Percentiles rank a stretch among this genome's conserved stretches.
Evolutionary conservation across 2,329 filamentous ascomycete species (phyloP).

Genomic region (Spiromastix sp.): DNA sequence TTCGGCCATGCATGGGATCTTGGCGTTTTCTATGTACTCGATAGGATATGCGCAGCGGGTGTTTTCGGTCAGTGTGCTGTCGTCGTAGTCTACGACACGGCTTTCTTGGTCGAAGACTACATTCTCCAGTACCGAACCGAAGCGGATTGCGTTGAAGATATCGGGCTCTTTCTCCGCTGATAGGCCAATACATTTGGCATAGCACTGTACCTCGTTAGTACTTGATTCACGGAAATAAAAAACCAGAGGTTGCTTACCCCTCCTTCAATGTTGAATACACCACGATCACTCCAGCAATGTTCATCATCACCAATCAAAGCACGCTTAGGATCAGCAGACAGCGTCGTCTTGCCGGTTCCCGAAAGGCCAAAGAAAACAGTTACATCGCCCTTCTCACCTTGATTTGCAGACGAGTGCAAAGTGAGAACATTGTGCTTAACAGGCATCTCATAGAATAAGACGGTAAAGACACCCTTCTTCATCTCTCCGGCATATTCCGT

Average conservation of each 20-base stretch:
- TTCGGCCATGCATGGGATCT: slow-evolving; percentile 85
- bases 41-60: slow-evolving; percentile 98
- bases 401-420: slow-evolving; percentile 95
- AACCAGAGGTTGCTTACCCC: slow-evolving; percentile 39
- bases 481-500: slow-evolving; percentile 97
- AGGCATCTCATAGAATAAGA: slow-evolving; percentile 99
- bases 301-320: slow-evolving; percentile 96
- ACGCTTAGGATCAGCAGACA: slow-evolving; percentile 94
- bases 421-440: slow-evolving; percentile 99
- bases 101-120: slow-evolving; percentile 91
- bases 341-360: slow-evolving; percentile 95
- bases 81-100: slow-evolving; percentile 89
- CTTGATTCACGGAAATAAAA: background rate
- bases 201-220: slow-evolving; percentile 47
- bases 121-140: slow-evolving; percentile 96
- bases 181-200: slow-evolving; percentile 96
- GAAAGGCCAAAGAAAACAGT: slow-evolving; percentile 99
- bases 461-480: slow-evolving; percentile 98
- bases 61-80: slow-evolving; percentile 92
- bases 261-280: slow-evolving; percentile 99
- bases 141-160: slow-evolving; percentile 91
- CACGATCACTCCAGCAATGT: slow-evolving; percentile 97
- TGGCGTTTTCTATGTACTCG: slow-evolving; percentile 97
- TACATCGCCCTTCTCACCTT: slow-evolving; percentile 88
- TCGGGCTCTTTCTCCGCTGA: slow-evolving; percentile 98